Percentiles rank a stretch among this genome's conserved stretches.
Conservation (phyloP, 2,329 filamentous ascomycete species). For the Phyllachora maydis region DNA sequence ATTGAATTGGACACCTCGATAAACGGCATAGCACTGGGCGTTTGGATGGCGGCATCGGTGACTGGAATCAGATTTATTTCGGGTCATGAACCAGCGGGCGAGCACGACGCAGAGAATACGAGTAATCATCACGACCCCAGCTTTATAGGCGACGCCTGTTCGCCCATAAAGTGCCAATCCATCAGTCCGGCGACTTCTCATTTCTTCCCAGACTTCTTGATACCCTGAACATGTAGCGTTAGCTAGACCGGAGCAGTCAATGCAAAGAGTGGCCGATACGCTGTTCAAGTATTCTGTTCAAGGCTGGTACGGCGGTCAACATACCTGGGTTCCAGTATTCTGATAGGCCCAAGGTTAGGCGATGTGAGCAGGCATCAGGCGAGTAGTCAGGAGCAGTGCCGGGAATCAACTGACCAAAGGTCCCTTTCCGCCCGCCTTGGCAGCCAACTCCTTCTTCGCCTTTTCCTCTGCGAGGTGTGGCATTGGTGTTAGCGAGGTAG, state of each 20-base stretch:
- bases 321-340: slow-evolving; percentile 8
- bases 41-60: no score
- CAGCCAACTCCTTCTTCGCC: slow-evolving; percentile 66
- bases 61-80: no score
- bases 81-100: no score
- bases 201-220: slow-evolving; percentile 99
- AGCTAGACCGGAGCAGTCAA: neutral
- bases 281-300: neutral
- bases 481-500: neutral
- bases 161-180: no score
- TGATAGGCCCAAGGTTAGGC: slow-evolving; percentile 2
- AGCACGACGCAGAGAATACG: no score
- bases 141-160: no score
- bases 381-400: no score
- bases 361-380: no score
- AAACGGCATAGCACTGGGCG: no score
- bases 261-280: neutral
- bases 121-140: no score
- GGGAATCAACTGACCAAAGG: slow-evolving; percentile 30
- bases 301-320: neutral
- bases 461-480: slow-evolving; percentile 54
- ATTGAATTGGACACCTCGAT: no score
- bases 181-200: no score
- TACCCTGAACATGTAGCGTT: slow-evolving; percentile 34
- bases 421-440: slow-evolving; percentile 70